Conservation (phyloP, 75 land plant genomes). For the Ceratopteris richardii region DNA sequence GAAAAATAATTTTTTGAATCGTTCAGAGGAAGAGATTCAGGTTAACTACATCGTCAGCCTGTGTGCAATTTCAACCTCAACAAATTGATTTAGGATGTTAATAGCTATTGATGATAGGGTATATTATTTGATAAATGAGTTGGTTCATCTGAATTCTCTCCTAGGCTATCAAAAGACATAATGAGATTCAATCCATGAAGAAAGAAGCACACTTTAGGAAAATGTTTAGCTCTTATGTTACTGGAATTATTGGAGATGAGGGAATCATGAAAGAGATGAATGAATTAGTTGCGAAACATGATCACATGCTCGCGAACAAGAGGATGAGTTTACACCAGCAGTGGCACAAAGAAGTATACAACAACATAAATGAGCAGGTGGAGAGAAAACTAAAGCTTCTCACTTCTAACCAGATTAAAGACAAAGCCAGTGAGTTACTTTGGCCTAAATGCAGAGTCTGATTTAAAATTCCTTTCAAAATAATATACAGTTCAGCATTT, state of each 20-base stretch:
- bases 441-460: background rate
- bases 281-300: slow-evolving; percentile 1
- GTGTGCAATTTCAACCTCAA: background rate
- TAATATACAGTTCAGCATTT: too few relatives aligned
- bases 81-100: background rate
- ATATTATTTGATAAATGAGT: background rate
- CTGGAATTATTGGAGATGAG: slow-evolving; percentile 5
- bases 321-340: background rate
- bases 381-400: background rate
- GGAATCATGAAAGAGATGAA: slow-evolving; percentile 5
- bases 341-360: background rate
- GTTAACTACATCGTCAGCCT: background rate
- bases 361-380: slow-evolving; percentile 3
- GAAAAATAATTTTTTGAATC: background rate
- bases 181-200: background rate
- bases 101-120: background rate
- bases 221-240: slow-evolving; percentile 2
- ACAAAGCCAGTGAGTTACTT: background rate
- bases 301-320: slow-evolving; percentile 1
- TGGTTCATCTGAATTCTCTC: background rate
- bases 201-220: slow-evolving; percentile 3
- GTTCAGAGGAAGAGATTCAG: background rate
- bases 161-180: slow-evolving; percentile 1
- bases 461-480: background rate
- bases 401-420: background rate